phyloP scores from a whole-genome alignment of 169 alveolate species.

The Cryptosporidium meleagridis region DNA sequence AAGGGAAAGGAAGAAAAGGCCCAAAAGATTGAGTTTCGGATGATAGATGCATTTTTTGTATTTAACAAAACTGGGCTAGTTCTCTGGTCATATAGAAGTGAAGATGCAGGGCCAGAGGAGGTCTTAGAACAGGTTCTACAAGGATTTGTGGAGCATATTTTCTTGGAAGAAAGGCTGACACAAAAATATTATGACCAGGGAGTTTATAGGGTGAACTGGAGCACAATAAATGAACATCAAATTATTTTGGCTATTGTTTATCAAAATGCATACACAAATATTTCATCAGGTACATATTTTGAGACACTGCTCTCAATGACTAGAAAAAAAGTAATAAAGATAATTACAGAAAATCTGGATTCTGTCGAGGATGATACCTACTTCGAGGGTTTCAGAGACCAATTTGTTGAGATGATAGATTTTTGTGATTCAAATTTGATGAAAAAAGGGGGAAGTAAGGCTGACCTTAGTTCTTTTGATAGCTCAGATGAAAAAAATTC shows the following conservation, averaged over 20 bases:
- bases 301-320: constrained; percentile 17
- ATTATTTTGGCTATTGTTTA: constrained; percentile 24
- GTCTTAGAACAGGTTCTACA: neutral
- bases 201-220: constrained; percentile 43
- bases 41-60: constrained; percentile 67
- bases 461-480: neutral
- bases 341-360: constrained; percentile 33
- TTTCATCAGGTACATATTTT: constrained; percentile 29
- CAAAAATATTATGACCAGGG: constrained; percentile 62
- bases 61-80: constrained; percentile 52
- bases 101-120: constrained; percentile 1
- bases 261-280: constrained; percentile 9
- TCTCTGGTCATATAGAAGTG: constrained; percentile 50
- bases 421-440: constrained; percentile 45
- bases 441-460: constrained; percentile 19
- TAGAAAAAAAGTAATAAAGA: neutral
- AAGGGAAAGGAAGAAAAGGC: neutral
- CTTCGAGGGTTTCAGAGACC: neutral
- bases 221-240: constrained; percentile 24
- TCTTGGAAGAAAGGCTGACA: constrained; percentile 56
- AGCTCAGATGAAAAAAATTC: neutral
- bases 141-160: constrained; percentile 28
- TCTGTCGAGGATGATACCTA: constrained; percentile 22
- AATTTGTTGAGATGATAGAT: constrained; percentile 36
- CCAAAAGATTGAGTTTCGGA: neutral